phyloP scores from a whole-genome alignment of 805 yeast genomes.

The Candida manassasensis region DNA sequence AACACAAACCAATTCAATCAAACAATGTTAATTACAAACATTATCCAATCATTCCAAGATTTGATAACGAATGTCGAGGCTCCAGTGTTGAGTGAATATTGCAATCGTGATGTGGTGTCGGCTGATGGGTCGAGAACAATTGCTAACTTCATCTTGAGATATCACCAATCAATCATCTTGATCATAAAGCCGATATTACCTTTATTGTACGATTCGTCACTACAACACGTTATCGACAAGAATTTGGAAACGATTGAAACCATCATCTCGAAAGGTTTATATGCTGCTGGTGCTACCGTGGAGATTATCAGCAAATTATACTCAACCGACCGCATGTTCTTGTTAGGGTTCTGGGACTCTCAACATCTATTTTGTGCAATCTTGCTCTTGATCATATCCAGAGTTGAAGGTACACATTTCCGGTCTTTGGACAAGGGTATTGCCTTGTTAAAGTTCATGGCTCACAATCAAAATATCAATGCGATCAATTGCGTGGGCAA shows the following conservation, averaged over 20 bases:
- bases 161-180: slow-evolving; percentile 28
- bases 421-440: slow-evolving; percentile 21
- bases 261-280: slow-evolving; percentile 25
- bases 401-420: slow-evolving; percentile 10
- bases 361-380: slow-evolving; percentile 34
- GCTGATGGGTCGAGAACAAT: slow-evolving; percentile 20
- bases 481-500: slow-evolving; percentile 28
- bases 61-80: slow-evolving; percentile 29
- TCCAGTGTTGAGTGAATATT: slow-evolving; percentile 21
- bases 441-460: slow-evolving; percentile 32
- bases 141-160: slow-evolving; percentile 33
- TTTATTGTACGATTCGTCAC: slow-evolving; percentile 24
- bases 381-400: slow-evolving; percentile 23
- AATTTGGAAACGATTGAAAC: slow-evolving; percentile 19
- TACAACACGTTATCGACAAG: slow-evolving; percentile 15
- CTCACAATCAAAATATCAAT: slow-evolving; percentile 28
- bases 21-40: slow-evolving; percentile 26
- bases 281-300: slow-evolving; percentile 26
- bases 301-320: slow-evolving; percentile 26
- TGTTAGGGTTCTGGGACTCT: slow-evolving; percentile 37
- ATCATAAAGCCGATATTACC: slow-evolving; percentile 32
- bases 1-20: slow-evolving; percentile 38
- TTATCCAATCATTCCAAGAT: slow-evolving; percentile 23
- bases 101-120: slow-evolving; percentile 6
- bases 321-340: slow-evolving; percentile 24